Evolutionary conservation across 306 rosid genomes (phyloP).

Genomic region (Dalbergia cochinchinensis): DNA sequence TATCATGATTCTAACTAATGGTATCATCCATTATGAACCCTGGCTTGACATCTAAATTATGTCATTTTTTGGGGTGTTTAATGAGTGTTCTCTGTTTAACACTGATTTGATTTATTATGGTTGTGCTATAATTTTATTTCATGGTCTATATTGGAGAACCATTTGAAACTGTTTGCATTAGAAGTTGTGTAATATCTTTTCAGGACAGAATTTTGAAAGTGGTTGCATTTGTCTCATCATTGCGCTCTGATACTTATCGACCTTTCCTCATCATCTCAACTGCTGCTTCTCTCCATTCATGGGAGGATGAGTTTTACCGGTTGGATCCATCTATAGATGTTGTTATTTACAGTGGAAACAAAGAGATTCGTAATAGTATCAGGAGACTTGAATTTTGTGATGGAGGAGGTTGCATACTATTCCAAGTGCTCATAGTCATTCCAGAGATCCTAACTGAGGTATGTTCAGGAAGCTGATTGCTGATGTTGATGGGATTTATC

Average conservation of each 20-base stretch:
- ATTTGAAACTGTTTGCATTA: constrained; percentile 18
- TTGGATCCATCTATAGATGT: constrained; percentile 61
- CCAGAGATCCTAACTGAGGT: constrained; percentile 66
- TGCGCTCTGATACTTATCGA: constrained; percentile 53
- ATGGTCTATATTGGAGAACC: neutral
- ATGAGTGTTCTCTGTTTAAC: neutral
- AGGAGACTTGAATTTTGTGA: constrained; percentile 62
- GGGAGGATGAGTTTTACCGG: constrained; percentile 63
- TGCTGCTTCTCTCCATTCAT: constrained; percentile 53
- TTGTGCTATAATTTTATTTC: constrained; percentile 27
- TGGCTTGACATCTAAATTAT: neutral
- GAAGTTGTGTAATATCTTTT: constrained; percentile 16
- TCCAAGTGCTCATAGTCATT: constrained; percentile 65
- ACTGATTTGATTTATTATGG: neutral
- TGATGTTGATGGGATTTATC: neutral
- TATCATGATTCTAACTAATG: constrained; percentile 16
- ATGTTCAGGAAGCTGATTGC: constrained; percentile 36
- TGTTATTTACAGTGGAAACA: constrained; percentile 66
- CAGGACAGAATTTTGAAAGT: constrained; percentile 67
- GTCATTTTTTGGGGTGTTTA: neutral
- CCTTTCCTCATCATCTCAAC: constrained; percentile 77
- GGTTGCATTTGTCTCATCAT: constrained; percentile 58
- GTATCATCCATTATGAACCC: constrained; percentile 6
- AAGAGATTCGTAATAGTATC: constrained; percentile 57
- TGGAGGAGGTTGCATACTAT: constrained; percentile 50